Conservation (phyloP, 2,329 filamentous ascomycete species). For the Aureobasidium sp. region DNA sequence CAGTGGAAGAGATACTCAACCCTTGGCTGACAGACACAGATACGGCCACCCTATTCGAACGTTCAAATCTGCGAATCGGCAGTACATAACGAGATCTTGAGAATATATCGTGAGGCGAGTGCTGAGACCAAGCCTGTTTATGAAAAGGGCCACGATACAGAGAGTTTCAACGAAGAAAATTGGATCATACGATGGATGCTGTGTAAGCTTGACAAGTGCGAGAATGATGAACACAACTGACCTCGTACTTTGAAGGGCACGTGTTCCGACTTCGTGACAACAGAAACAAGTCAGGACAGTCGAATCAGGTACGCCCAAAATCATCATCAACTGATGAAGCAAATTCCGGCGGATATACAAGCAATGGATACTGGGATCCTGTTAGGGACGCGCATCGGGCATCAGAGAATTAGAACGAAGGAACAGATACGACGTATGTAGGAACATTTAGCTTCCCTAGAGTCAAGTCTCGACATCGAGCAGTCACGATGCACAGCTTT, state of each 20-base stretch:
- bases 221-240: background rate
- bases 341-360: background rate
- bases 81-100: conserved; percentile 35
- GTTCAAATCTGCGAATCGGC: conserved; percentile 40
- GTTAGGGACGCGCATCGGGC: conserved; percentile 17
- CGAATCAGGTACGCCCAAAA: background rate
- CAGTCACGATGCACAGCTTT: too few species aligned
- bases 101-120: conserved; percentile 31
- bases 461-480: background rate
- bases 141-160: conserved; percentile 32
- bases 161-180: conserved; percentile 36
- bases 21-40: background rate
- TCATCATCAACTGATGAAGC: background rate
- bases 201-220: conserved; percentile 19
- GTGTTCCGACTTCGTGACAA: conserved; percentile 39
- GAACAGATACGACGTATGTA: too few species aligned
- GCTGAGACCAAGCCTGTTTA: conserved; percentile 32
- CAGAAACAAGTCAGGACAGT: conserved; percentile 18
- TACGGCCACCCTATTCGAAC: conserved; percentile 34
- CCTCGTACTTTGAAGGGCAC: conserved; percentile 23
- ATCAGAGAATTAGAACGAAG: background rate
- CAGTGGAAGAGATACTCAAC: background rate
- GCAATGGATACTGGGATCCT: conserved; percentile 24
- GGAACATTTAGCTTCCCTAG: too few species aligned
- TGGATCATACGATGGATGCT: conserved; percentile 45